These are phyloP conservation scores for Lithohypha guttulata DNA, from an alignment of 2,329 filamentous ascomycete genomes.

Conservation along the genomic window DNA sequence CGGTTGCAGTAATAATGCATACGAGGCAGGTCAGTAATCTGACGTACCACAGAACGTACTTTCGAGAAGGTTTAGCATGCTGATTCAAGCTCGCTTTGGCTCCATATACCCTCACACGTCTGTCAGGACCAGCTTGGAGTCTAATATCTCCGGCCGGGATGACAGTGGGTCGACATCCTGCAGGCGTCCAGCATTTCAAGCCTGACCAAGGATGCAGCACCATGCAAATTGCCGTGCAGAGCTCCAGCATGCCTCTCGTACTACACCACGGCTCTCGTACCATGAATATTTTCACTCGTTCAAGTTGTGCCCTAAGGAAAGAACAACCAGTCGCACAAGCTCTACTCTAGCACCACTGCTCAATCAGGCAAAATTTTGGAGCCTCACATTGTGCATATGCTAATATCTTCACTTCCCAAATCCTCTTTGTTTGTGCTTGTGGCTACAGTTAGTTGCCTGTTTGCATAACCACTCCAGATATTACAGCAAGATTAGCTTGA, in stretches of 20 bases:
- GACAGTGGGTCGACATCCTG: slow-evolving; percentile 3
- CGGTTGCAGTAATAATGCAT: too few species aligned
- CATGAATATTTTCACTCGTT: slow-evolving; percentile 7
- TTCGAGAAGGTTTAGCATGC: neutral
- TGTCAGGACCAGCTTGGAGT: neutral
- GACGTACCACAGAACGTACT: slow-evolving; percentile 10
- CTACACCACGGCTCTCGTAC: slow-evolving; percentile 7
- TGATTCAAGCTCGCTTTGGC: slow-evolving; percentile 1
- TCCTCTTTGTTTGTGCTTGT: slow-evolving; percentile 19
- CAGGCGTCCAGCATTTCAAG: slow-evolving; percentile 8
- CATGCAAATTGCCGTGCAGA: slow-evolving; percentile 9
- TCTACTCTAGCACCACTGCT: slow-evolving; percentile 1
- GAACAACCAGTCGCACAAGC: slow-evolving; percentile 8
- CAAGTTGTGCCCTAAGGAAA: neutral
- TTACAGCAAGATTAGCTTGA: slow-evolving; percentile 7
- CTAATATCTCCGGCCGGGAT: slow-evolving; percentile 9
- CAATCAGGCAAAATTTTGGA: slow-evolving; percentile 7
- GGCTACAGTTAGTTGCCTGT: slow-evolving; percentile 18
- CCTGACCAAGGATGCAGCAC: slow-evolving; percentile 5
- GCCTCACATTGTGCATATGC: neutral
- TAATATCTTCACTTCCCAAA: slow-evolving; percentile 6
- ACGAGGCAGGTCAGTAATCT: too few species aligned
- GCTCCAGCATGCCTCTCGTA: slow-evolving; percentile 5
- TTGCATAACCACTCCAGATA: slow-evolving; percentile 15
- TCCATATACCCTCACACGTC: neutral